Evolutionary conservation across 225 moss, liverwort and hornwort species (phyloP), one percentile per base, ranked within the genome.

Genomic region (Sphagnum contortum): DNA sequence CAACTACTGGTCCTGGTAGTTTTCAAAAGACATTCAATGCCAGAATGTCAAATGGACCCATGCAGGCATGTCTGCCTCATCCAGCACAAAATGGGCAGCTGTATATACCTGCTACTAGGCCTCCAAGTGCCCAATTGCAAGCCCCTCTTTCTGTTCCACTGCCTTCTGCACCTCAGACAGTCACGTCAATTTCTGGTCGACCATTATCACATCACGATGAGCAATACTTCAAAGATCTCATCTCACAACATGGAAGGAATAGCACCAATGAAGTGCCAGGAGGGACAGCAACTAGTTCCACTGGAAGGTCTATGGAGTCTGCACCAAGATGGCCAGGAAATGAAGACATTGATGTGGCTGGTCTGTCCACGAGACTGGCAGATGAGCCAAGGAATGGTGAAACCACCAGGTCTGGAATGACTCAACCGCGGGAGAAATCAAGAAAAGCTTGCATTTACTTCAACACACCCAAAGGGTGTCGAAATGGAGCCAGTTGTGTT

Each of bases 401-500:
- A 29, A 29, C 29, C 29, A 1, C 29, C 57, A 77, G 67, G 61
- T 5, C 7, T 68, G 89, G 73, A 68, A 79, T 3, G 76, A 69
- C 14, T 0, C 78, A 73, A 14, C 77, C 74, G 48, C 75, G 94
- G 75, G 66, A 80, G 4, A 95, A 91, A 65, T 90, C 89, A 2
- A 79, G 94, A 11, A 95, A 95, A 66, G 75, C 86, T 29, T 95
- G 94, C 79, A 95, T 92, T 48, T 95, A 95, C 44, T 95, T 84
- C 77, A 91, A 81, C 8, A 89, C 91, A 13, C 63, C 88, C 11
- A 81, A 88, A 59, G 94, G 94, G 12, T 95, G 94, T 66, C 82
- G 94, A 12, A 95, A 95, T 61, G 94, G 94, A 67, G 77, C 76
- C 63, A 88, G 72, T 55, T 95, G 94, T 69, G 57, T 86, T 12